Base-by-base conservation (phyloP, 2,329 filamentous ascomycete species). In the Nemania serpens region DNA sequence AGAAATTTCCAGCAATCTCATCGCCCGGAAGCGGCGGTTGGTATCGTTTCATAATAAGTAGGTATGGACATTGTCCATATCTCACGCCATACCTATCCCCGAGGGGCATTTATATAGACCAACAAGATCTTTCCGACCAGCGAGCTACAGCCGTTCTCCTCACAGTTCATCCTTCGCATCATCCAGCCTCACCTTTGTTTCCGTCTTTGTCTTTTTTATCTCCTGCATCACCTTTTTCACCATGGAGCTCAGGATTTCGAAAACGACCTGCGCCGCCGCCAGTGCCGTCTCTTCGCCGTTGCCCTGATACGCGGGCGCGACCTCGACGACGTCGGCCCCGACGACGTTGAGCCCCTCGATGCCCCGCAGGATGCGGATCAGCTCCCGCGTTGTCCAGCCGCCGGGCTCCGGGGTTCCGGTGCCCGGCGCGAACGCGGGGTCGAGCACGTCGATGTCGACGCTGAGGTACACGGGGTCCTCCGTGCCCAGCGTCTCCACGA, bases 391-490 rank as follows among this genome's bases (percentile, higher is more conserved):
- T 5, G 91, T 95, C 93, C 93, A 97, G 39, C 93, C 93, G 59
- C 93, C 93, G 0, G 92, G 90, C 78, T 96, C 93, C 0, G 93
- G 93, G 0, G 93, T 97, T 1, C 93, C 93, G 0, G 92, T 96
- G 1, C 89, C 91, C 0, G 91, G 91, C 2, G 84, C 84, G 49
- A 78, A 70, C 0, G 75, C 86, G 0, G 89, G 89, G 74, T 91
- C 89, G 61, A 92, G 80, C 0, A 91, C 88, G 74, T 92, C 89
- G 69, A 91, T 91, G 71, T 91, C 89, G 13, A 91, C 84, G 37
- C 85, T 90, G 10, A 96, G 78, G 72, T 96, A 96, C 1, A 96
- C 91, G 0, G 91, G 91, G 66, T 85, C 86, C 65, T 91, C 85
- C 0, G 84, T 87, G 1, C 91, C 91, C 5, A 96, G 86, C 1